Base-by-base conservation (phyloP, 1,139 yeast species). In the Nakaseomyces kungkrabaensis region DNA sequence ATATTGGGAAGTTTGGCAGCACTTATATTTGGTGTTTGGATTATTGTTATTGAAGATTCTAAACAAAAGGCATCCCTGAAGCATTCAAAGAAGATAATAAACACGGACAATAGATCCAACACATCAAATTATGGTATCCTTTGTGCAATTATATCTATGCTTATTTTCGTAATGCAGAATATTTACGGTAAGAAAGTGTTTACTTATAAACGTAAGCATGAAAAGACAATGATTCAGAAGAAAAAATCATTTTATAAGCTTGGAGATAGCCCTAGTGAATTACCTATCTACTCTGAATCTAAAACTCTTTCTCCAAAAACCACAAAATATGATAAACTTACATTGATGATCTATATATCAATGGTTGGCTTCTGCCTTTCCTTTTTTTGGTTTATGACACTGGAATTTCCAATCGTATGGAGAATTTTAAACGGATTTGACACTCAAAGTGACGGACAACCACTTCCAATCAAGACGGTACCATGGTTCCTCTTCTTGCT, bases 151-250 rank as follows among this genome's bases (percentile, higher is more conserved):
- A 61, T 82, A 34, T 86, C 96, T 10, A 83, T 92, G 78, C 67
- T 89, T 42, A 85, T 90, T 45, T 92, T 92, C 67, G 97, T 90
- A 9, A 77, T 85, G 11, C 97, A 92, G 65, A 92, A 92, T 67
- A 88, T 92, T 56, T 90, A 87, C 69, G 94, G 96, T 49, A 92
- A 92, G 67, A 83, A 79, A 53, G 80, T 90, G 50, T 75, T 92
- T 55, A 88, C 97, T 1, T 77, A 68, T 45, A 69, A 71, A 47
- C 57, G 60, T 22, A 59, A 55, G 13, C 41, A 45, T 37, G 41
- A 45, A 33, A 29, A 36, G 25, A 27, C 24, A 8, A 34, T 46
- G 40, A 7, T 41, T 26, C 13, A 10, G 32, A 43, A 37, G 34
- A 41, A 41, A n/a, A 41, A 41, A 22, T 27, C 34, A 8, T 27